These are phyloP conservation scores for Suillus alpinus DNA, from an alignment of 768 basidiomycete species.

Conservation along the genomic window DNA sequence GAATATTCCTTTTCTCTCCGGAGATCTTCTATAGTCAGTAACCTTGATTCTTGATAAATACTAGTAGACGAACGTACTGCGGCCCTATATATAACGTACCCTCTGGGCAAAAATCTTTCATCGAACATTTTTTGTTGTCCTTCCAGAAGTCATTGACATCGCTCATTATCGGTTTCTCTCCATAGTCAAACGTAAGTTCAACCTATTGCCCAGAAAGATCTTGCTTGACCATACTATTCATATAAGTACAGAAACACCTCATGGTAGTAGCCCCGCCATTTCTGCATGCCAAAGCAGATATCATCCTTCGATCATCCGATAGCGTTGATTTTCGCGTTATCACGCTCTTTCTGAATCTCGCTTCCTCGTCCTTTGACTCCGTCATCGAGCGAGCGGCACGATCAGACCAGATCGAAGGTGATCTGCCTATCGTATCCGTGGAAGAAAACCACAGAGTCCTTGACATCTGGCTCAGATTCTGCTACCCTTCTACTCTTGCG, in stretches of 20 bases:
- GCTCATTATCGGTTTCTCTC: background rate
- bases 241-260: background rate
- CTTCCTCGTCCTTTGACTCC: constrained; percentile 33
- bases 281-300: constrained; percentile 31
- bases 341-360: constrained; percentile 34
- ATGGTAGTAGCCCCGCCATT: constrained; percentile 23
- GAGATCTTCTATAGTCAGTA: background rate
- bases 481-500: constrained; percentile 11
- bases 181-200: background rate
- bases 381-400: constrained; percentile 25
- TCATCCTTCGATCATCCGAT: constrained; percentile 36
- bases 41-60: background rate
- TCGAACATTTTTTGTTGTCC: background rate
- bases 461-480: constrained; percentile 12
- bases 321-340: constrained; percentile 35
- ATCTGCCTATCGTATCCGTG: constrained; percentile 7
- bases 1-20: background rate
- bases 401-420: constrained; percentile 7
- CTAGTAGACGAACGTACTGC: background rate
- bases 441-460: constrained; percentile 10
- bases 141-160: background rate
- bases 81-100: background rate
- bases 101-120: background rate
- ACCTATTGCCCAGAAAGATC: background rate
- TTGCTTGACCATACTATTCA: background rate